phyloP scores from a whole-genome alignment of 176 grass and related monocot species.

The Oryza coarctata region DNA sequence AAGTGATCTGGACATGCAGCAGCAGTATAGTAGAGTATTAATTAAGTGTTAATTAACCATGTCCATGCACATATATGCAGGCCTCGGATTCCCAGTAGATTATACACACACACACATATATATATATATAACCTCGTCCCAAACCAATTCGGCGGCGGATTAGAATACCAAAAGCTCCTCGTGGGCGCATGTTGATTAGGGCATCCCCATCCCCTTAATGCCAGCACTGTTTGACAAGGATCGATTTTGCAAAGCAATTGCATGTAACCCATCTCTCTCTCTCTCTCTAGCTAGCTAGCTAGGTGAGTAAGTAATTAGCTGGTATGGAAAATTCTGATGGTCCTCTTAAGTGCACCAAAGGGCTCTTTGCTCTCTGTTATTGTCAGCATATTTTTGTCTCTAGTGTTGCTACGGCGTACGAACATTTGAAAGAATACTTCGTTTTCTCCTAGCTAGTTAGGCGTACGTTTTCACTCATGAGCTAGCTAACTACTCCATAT shows the following conservation, averaged over 20 bases:
- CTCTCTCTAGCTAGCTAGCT: background rate
- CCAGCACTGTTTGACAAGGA: background rate
- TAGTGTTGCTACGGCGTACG: conserved; percentile 6
- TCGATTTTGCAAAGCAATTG: background rate
- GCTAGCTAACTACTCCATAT: background rate
- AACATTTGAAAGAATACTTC: background rate
- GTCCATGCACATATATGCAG: background rate
- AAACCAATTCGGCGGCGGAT: background rate
- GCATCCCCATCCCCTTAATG: background rate
- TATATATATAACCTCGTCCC: too few relatives aligned
- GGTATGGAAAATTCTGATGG: conserved; percentile 21
- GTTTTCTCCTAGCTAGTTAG: background rate
- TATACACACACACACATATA: background rate
- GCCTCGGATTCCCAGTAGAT: conserved; percentile 36
- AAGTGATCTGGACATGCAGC: background rate
- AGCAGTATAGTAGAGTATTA: too few relatives aligned
- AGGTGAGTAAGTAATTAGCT: conserved; percentile 2
- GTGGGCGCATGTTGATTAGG: background rate
- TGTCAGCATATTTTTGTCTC: conserved; percentile 43
- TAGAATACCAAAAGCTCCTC: background rate
- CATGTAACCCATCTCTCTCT: background rate
- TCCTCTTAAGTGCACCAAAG: conserved; percentile 9
- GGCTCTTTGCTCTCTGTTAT: background rate
- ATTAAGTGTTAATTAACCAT: too few relatives aligned
- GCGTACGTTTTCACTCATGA: background rate